Base-by-base conservation (phyloP, 2,329 filamentous ascomycete genomes). In the Fusarium liriodendri region DNA sequence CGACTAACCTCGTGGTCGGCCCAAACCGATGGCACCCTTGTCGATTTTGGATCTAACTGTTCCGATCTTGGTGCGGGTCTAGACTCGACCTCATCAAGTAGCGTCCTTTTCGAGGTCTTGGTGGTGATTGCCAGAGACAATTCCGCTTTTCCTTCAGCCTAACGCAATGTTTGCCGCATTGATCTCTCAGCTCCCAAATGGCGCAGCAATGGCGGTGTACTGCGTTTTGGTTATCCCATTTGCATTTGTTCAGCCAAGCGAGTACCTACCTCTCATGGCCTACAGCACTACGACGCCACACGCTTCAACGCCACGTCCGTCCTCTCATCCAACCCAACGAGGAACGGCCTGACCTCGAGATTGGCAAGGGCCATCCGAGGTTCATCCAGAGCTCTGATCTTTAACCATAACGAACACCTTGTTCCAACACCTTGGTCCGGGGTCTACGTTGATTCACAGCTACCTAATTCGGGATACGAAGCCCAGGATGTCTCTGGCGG, bases 61-160 rank as follows among this genome's bases (percentile, higher is more conserved):
- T 76, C 75, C 71, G 75, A 77, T 77, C 75, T 76, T 75, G 74
- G 75, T 66, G 71, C 70, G 72, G 75, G 75, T 72, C 75, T 60
- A 59, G 66, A 68, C 70, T 66, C 66, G 65, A 72, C 64, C 59
- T 62, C 61, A 68, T 35, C 61, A 61, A 62, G 62, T 47, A 45
- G 60, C 60, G 60, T 52, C 33, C 40, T 40, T 52, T 58, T 35
- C 55, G n/a, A 50, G 27, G 45, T 58, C 57, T 55, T 38, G 64
- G 66, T 62, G 38, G 50, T 55, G 66, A 65, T 61, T 42, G 38
- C 40, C 52, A 63, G 55, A 62, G 47, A 62, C 38, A 69, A 74
- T 73, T 64, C 67, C 64, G 57, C 64, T 55, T 64, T 64, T 64
- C 61, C 35, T 59, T 50, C 45, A 59, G 62, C 25, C 55, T 67